phyloP scores from a whole-genome alignment of 2,329 filamentous ascomycete genomes.

The Claviceps africana region DNA sequence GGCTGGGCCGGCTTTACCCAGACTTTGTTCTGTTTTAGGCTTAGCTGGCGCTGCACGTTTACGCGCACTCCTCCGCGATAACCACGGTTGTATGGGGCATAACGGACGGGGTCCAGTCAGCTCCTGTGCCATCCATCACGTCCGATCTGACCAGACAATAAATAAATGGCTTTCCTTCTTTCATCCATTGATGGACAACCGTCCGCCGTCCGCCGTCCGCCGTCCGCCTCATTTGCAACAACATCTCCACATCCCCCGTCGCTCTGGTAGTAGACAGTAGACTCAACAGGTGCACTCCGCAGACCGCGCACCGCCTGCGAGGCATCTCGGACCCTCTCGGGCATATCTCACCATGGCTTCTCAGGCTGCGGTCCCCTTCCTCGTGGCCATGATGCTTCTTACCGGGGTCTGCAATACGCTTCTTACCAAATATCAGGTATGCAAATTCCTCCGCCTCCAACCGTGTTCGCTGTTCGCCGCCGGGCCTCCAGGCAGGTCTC shows the following conservation, averaged over 20 bases:
- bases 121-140: not conserved
- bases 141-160: not conserved
- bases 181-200: not conserved
- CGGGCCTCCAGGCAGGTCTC: not conserved
- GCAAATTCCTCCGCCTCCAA: slow-evolving; percentile 9
- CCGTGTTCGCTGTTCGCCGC: not conserved
- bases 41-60: not conserved
- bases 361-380: slow-evolving; percentile 60
- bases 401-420: slow-evolving; percentile 96
- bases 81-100: not conserved
- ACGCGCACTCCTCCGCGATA: not conserved
- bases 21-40: not conserved
- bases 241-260: not conserved
- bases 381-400: slow-evolving; percentile 92
- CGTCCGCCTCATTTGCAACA: not conserved
- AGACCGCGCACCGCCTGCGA: not conserved
- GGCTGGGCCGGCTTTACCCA: too few relatives aligned
- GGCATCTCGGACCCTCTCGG: too few relatives aligned
- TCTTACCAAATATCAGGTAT: slow-evolving; percentile 87
- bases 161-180: not conserved
- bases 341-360: slow-evolving; percentile 55
- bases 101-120: not conserved
- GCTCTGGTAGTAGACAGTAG: not conserved
- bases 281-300: not conserved
- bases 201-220: not conserved